These are phyloP conservation scores for Eimeria acervulina DNA, from an alignment of 169 alveolate species.

Conservation along the genomic window DNA sequence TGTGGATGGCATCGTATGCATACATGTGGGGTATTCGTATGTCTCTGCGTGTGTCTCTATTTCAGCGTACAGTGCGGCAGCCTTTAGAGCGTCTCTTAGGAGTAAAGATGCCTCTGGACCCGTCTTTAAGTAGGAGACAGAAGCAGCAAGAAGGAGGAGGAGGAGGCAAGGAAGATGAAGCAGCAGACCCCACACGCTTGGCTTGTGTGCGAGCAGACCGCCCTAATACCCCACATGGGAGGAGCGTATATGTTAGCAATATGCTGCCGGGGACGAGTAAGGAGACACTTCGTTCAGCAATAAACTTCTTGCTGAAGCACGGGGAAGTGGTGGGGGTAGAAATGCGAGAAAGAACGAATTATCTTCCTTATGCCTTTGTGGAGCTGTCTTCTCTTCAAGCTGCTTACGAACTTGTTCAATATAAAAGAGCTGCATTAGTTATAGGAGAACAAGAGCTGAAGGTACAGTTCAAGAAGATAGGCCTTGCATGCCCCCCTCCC, in stretches of 20 bases:
- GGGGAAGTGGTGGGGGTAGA: conserved; percentile 77
- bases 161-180: background rate
- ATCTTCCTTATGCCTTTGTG: conserved; percentile 79
- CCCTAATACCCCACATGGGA: conserved; percentile 79
- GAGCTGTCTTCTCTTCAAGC: conserved; percentile 82
- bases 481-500: conserved; percentile 65
- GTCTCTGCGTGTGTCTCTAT: background rate
- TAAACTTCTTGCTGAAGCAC: conserved; percentile 73
- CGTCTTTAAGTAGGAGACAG: conserved; percentile 68
- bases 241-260: conserved; percentile 79
- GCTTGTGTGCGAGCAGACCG: conserved; percentile 33
- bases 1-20: too few species aligned
- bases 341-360: conserved; percentile 78
- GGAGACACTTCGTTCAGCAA: conserved; percentile 74
- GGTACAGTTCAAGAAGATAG: conserved; percentile 80
- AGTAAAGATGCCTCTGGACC: conserved; percentile 81
- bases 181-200: background rate
- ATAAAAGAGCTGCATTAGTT: conserved; percentile 76
- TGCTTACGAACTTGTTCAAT: conserved; percentile 80
- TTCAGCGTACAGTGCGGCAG: conserved; percentile 81
- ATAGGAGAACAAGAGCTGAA: conserved; percentile 80
- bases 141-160: background rate
- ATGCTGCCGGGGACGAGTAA: conserved; percentile 81
- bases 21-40: background rate
- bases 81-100: conserved; percentile 81